These are phyloP conservation scores for Phanerochaete sordida DNA, from an alignment of 768 basidiomycete genomes.

Conservation along the genomic window DNA sequence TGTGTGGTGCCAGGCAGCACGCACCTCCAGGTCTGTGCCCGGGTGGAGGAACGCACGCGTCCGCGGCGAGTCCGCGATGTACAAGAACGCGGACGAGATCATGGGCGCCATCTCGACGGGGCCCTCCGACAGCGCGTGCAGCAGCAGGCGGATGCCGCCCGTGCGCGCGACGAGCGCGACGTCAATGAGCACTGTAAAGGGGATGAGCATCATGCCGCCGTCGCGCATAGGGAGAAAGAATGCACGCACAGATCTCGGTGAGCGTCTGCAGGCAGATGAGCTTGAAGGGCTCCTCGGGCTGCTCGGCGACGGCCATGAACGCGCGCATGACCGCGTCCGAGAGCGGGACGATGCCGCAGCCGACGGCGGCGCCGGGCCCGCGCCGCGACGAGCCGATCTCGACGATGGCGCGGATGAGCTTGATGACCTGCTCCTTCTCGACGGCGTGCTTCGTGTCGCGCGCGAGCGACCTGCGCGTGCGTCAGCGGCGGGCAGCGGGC, in stretches of 20 bases:
- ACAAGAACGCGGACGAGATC: slow-evolving; percentile 75
- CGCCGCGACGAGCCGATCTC: slow-evolving; percentile 65
- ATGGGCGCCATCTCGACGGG: slow-evolving; percentile 78
- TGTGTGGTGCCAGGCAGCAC: slow-evolving; percentile 12
- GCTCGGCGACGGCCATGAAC: slow-evolving; percentile 90
- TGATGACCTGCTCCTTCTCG: slow-evolving; percentile 91
- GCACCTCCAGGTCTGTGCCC: slow-evolving; percentile 87
- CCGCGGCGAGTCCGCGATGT: slow-evolving; percentile 81
- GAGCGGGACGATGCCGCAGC: slow-evolving; percentile 50
- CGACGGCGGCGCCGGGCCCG: slow-evolving; percentile 39
- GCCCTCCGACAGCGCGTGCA: slow-evolving; percentile 88
- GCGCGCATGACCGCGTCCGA: slow-evolving; percentile 81
- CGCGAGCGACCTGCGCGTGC: slow-evolving; percentile 60
- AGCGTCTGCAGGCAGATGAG: slow-evolving; percentile 82
- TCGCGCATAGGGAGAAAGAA: not conserved
- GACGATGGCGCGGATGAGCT: slow-evolving; percentile 80
- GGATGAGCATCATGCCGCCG: not conserved
- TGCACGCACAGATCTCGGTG: slow-evolving; percentile 77
- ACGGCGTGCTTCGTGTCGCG: slow-evolving; percentile 79
- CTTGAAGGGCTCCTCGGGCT: slow-evolving; percentile 85
- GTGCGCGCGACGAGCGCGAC: slow-evolving; percentile 76
- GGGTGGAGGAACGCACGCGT: slow-evolving; percentile 75
- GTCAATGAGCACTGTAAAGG: slow-evolving; percentile 76
- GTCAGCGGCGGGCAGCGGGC: not conserved
- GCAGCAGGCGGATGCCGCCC: slow-evolving; percentile 80